A percentile compares a stretch with the other conserved stretches of the same genome.
Evolutionary conservation across 2,329 filamentous ascomycete species (phyloP).

Genomic region (Talaromyces rugulosus): DNA sequence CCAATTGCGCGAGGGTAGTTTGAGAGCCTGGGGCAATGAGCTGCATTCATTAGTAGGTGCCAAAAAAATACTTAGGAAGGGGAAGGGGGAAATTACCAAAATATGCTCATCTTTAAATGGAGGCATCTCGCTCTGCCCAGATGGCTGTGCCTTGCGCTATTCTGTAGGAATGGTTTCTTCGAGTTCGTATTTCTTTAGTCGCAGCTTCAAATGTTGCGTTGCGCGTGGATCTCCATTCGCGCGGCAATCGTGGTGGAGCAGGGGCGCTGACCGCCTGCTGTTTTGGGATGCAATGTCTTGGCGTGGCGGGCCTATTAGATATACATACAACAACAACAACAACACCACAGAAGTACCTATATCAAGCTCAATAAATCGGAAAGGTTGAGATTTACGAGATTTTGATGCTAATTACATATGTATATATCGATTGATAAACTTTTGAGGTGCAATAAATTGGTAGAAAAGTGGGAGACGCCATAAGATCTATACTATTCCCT

Average conservation of each 20-base stretch:
- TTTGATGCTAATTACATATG: background rate
- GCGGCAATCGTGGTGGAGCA: background rate
- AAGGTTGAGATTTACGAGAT: background rate
- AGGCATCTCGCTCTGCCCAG: slow-evolving; percentile 34
- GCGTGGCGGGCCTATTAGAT: background rate
- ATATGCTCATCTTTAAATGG: slow-evolving; percentile 52
- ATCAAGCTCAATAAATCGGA: too few species aligned
- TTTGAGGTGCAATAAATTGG: background rate
- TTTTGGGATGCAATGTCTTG: background rate
- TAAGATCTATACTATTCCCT: background rate
- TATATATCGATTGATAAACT: too few species aligned
- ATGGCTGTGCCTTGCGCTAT: background rate
- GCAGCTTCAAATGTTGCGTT: background rate
- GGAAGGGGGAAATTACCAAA: slow-evolving; percentile 33
- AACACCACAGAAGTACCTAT: too few species aligned
- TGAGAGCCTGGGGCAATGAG: slow-evolving; percentile 67
- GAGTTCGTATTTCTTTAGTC: slow-evolving; percentile 9
- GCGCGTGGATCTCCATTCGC: background rate
- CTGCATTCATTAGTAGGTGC: slow-evolving; percentile 21
- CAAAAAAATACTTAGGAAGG: background rate
- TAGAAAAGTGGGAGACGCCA: background rate
- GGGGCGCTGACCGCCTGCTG: background rate
- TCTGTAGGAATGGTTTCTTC: background rate
- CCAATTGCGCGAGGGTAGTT: slow-evolving; percentile 86
- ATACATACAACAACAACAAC: background rate